Evolutionary conservation across 164 flowering plant genomes (phyloP), one percentile per base, ranked within the genome.

Genomic region (Nymphaea colorata): DNA sequence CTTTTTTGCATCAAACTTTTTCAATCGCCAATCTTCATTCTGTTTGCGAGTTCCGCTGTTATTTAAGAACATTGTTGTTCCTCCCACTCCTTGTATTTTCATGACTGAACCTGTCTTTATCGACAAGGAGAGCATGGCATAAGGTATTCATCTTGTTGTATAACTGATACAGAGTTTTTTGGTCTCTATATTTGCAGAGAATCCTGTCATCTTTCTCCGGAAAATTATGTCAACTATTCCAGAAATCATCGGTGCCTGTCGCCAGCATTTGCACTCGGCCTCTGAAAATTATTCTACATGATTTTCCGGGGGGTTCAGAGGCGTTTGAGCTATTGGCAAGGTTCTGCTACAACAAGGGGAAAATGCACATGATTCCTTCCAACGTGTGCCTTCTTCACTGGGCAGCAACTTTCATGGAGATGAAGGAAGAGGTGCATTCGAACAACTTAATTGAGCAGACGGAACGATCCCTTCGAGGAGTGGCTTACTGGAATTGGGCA

Each of bases 251-350:
- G 18, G 67, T 43, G 4, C 16, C 42, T 5, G 57, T 57, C 3
- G 57, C 62, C 42, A 77, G 71, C 47, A 70, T n/a, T 61, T n/a
- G 64, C 5, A n/a, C 16, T n/a, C 64, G 16, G 17, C 41, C 64
- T 61, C 25, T 76, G 59, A 85, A 84, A 72, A 79, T 85, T 42
- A 78, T 79, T 67, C 78, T 85, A 72, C 76, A 79, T 47, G 84
- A 80, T 69, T 82, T 87, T 59, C 89, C 92, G 3, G 87, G 87
- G 16, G 92, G 89, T 4, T 71, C 89, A 60, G 76, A 72, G 60
- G 86, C 82, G 4, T 88, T 88, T 70, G 94, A 88, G 77, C 84
- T 84, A 41, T 64, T 86, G 67, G 70, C 82, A 65, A 83, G 84
- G 74, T 86, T 82, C 72, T 86, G 88, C 72, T 86, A 85, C 77